Base-by-base conservation (phyloP, 371 early-diverging fungal genomes). In the Mucor irregularis region DNA sequence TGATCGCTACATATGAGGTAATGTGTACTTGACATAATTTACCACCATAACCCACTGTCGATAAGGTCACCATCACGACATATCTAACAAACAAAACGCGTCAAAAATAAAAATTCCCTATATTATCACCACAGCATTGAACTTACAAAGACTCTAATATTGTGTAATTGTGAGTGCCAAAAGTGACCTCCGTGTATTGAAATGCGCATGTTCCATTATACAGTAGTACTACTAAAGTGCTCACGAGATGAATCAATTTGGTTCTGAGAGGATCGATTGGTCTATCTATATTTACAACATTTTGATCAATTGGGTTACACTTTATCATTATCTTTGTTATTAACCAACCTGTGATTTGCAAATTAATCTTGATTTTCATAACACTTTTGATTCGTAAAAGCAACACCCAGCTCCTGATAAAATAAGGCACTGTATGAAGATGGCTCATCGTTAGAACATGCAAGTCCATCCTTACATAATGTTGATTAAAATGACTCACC, bases 31-130 rank as follows among this genome's bases (percentile, higher is more conserved):
- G n/a, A n/a, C n/a, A n/a, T 0, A 29, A 30, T 16, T 34, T 46
- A 55, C 55, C 76, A 30, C 92, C 92, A 56, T 90, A 92, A 0
- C 92, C 92, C 10, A 92, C 92, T 0, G 92, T 91, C 1, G 88
- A 83, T 3, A 87, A 66, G 1, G 86, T 88, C 24, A 85, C 82
- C 60, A 87, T 76, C 17, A 81, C 83, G 38, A 83, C 78, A 58
- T 86, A 85, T 45, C 39, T 39, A 39, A n/a, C n/a, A n/a, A 39
- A 21, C 8, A 14, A 6, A 37, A 17, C 16, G 13, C 16, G 38
- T 37, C 38, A 9, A 37, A 6, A 37, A n/a, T 16, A n/a, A n/a
- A 6, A n/a, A 5, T n/a, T 37, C 16, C 16, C 5, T 37, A n/a
- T 37, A 16, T 7, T 37, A n/a, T n/a, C n/a, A n/a, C n/a, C n/a